A percentile compares a stretch with the other conserved stretches of the same genome.
These are phyloP conservation scores for Talaromyces islandicus DNA, from an alignment of 2,329 filamentous ascomycete species.

Conservation along the genomic window DNA sequence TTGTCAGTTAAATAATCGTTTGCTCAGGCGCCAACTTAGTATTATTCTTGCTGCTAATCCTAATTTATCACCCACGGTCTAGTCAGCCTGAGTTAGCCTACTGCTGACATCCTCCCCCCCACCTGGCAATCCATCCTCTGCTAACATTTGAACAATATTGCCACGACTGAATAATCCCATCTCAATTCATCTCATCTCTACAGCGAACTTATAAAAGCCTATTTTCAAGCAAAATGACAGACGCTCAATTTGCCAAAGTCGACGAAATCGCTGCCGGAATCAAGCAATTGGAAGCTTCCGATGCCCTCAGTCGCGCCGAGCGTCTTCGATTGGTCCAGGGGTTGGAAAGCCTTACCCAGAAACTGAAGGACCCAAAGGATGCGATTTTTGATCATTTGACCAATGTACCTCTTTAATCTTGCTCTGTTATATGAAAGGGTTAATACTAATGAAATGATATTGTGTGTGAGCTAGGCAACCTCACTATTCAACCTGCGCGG, in stretches of 20 bases:
- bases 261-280: constrained; percentile 9
- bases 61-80: not conserved
- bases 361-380: constrained; percentile 19
- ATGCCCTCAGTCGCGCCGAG: constrained; percentile 9
- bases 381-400: constrained; percentile 22
- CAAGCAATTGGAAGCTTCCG: constrained; percentile 10
- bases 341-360: constrained; percentile 13
- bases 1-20: not conserved
- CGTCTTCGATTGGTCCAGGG: constrained; percentile 12
- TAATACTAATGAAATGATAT: not conserved
- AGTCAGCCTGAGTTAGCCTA: not conserved
- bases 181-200: not conserved
- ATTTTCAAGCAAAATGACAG: not conserved
- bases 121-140: not conserved
- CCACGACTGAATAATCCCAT: not conserved
- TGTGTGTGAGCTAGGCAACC: not conserved
- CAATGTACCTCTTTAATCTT: constrained; percentile 14
- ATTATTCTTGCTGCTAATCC: not conserved
- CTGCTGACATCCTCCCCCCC: not conserved
- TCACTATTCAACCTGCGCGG: constrained; percentile 16
- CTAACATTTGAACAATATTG: not conserved
- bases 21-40: no score
- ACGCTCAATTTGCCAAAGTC: constrained; percentile 10
- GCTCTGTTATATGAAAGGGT: not conserved
- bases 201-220: not conserved